A percentile compares a stretch with the other conserved stretches of the same genome.
These are phyloP conservation scores for Pseudocercospora fijiensis DNA, from an alignment of 2,329 filamentous ascomycete genomes.

Conservation along the genomic window DNA sequence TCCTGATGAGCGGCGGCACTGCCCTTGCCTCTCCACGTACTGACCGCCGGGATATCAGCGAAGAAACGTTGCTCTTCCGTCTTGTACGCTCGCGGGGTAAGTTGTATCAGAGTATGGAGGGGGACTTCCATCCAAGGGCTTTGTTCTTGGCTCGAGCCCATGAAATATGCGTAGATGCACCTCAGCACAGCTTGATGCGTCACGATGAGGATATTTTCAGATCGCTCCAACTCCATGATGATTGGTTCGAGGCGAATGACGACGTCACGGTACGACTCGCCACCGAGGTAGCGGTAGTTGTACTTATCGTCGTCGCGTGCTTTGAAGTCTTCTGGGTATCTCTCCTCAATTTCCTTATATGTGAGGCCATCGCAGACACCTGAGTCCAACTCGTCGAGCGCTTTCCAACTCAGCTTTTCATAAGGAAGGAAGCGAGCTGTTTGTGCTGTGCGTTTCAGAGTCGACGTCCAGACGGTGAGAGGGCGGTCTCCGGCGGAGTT, in stretches of 20 bases:
- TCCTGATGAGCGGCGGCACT: slow-evolving; percentile 82
- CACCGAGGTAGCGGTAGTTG: slow-evolving; percentile 97
- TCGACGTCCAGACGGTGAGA: slow-evolving; percentile 74
- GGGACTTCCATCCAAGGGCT: slow-evolving; percentile 99
- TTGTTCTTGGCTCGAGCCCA: slow-evolving; percentile 90
- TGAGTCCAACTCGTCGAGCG: slow-evolving; percentile 92
- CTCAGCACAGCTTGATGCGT: slow-evolving; percentile 95
- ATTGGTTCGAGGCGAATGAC: slow-evolving; percentile 97
- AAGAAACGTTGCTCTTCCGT: slow-evolving; percentile 86
- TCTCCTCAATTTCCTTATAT: slow-evolving; percentile 88
- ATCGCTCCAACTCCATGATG: slow-evolving; percentile 97
- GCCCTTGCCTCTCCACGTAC: slow-evolving; percentile 93
- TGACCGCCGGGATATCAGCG: slow-evolving; percentile 92
- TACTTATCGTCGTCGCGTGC: slow-evolving; percentile 98
- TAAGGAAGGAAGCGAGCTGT: slow-evolving; percentile 86
- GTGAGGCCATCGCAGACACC: slow-evolving; percentile 96
- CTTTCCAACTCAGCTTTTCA: slow-evolving; percentile 98
- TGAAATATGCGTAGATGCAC: slow-evolving; percentile 98
- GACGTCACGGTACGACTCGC: slow-evolving; percentile 93
- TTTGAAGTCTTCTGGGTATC: slow-evolving; percentile 90
- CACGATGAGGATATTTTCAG: slow-evolving; percentile 95
- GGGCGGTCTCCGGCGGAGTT: slow-evolving; percentile 78
- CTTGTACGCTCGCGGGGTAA: slow-evolving; percentile 90
- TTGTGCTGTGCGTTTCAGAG: slow-evolving; percentile 80
- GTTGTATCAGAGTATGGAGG: slow-evolving; percentile 91